Base-by-base conservation (phyloP, 2,329 filamentous ascomycete species). In the Hymenoscyphus scutula region DNA sequence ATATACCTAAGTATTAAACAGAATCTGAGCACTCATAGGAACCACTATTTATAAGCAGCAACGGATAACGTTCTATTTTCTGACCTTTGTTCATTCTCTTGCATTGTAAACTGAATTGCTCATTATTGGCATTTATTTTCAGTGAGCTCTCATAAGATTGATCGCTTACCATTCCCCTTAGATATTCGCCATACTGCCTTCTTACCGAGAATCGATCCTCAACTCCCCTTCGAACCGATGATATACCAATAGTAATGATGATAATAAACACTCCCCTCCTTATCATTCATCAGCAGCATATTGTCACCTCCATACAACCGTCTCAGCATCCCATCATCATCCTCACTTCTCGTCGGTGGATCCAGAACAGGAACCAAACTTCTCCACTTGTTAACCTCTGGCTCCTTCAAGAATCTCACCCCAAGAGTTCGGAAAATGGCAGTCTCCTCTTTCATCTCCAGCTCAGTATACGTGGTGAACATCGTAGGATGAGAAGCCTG, bases 221-320 rank as follows among this genome's bases (percentile, higher is more conserved):
- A 56, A n/a, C 29, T 56, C n/a, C 5, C 29, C n/a, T 56, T 58
- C 10, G 56, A 38, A 23, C 38, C 56, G n/a, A 58, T 51, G 6
- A 67, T 56, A 56, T 69, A 69, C 65, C 65, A 67, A 56, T 64
- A 67, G n/a, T 64, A 56, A 10, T 67, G 60, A 17, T 56, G 48
- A 25, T 62, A 62, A 45, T 62, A 68, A 30, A 64, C 56, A 30
- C 25, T 60, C 6, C 34, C 38, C 59, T 67, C 65, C 11, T 29
- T 53, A 34, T 64, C 62, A 37, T 67, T 65, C 29, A 65, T 15
- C 0, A 51, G 11, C 19, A 23, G 45, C 45, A 51, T 19, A 51
- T 51, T 51, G 3, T 51, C 45, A 51, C 45, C 45, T 11, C 45
- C 45, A 51, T 51, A 51, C 45, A 51, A 51, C 19, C 19, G 19